Conservation (phyloP, 1,284 basidiomycete genomes). For the Ustilago bromivora region DNA sequence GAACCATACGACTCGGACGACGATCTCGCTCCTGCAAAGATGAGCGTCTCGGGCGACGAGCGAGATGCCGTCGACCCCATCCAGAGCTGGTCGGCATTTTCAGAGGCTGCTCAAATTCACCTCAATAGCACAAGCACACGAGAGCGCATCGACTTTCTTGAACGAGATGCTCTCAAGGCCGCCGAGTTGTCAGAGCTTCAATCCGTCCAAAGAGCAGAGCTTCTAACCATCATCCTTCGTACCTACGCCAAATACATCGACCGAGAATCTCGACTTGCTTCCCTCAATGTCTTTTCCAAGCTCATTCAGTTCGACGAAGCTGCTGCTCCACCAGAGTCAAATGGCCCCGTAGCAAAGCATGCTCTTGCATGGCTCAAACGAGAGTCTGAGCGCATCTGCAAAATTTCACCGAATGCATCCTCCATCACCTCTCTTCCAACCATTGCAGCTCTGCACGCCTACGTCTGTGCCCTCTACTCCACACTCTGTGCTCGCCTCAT, state of each 20-base stretch:
- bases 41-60: slow-evolving; percentile 43
- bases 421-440: slow-evolving; percentile 70
- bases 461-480: slow-evolving; percentile 78
- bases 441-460: slow-evolving; percentile 79
- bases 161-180: slow-evolving; percentile 34
- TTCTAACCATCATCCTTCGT: slow-evolving; percentile 79
- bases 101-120: slow-evolving; percentile 34
- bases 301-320: slow-evolving; percentile 75
- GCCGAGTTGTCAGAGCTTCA: slow-evolving; percentile 71
- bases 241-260: slow-evolving; percentile 84
- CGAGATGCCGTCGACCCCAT: slow-evolving; percentile 27
- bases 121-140: slow-evolving; percentile 45
- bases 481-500: slow-evolving; percentile 72
- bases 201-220: slow-evolving; percentile 77
- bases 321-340: slow-evolving; percentile 65
- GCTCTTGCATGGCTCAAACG: slow-evolving; percentile 79
- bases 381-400: slow-evolving; percentile 73
- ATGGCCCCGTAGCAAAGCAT: slow-evolving; percentile 75
- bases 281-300: slow-evolving; percentile 77
- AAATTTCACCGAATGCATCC: slow-evolving; percentile 26
- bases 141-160: slow-evolving; percentile 49
- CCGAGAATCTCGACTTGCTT: slow-evolving; percentile 77
- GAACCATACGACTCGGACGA: slow-evolving; percentile 65
- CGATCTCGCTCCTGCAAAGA: slow-evolving; percentile 56
- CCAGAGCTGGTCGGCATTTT: slow-evolving; percentile 56